A percentile compares a stretch with the other conserved stretches of the same genome.
These are phyloP conservation scores for Trametes polyzona DNA, from an alignment of 1,284 basidiomycete species.

Conservation along the genomic window DNA sequence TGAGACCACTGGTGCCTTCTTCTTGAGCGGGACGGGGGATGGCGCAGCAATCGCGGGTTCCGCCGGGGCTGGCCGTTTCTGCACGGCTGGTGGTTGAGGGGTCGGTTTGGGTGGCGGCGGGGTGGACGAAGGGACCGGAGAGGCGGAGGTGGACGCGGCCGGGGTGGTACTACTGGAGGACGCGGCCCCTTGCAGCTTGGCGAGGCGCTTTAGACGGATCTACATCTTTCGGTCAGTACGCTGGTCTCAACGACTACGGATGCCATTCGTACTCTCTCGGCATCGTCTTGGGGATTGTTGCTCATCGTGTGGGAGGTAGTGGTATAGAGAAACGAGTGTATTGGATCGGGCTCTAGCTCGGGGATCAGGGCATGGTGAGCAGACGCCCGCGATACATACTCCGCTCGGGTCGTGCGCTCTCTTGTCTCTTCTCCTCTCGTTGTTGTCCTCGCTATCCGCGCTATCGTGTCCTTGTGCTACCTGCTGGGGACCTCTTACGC, in stretches of 20 bases:
- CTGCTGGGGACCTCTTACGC: not conserved
- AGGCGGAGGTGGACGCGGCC: conserved; percentile 37
- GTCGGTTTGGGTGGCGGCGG: conserved; percentile 22
- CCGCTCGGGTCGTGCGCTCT: not conserved
- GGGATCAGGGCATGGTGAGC: not conserved
- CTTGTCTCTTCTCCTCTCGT: not conserved
- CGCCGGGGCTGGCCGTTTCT: conserved; percentile 31
- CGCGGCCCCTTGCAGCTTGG: conserved; percentile 63
- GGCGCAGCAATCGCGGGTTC: conserved; percentile 34
- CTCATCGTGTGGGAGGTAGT: conserved; percentile 46
- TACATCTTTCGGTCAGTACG: conserved; percentile 36
- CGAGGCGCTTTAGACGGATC: conserved; percentile 89
- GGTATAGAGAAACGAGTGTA: conserved; percentile 3
- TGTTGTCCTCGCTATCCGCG: not conserved
- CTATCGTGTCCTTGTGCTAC: not conserved
- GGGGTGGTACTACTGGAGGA: conserved; percentile 41
- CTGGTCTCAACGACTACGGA: conserved; percentile 5
- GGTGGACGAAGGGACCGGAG: conserved; percentile 36
- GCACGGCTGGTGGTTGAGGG: conserved; percentile 12
- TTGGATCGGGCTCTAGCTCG: conserved; percentile 4
- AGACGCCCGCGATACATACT: conserved; percentile 1
- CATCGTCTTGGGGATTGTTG: conserved; percentile 68
- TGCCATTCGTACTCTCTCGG: conserved; percentile 62
- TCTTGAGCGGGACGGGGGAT: conserved; percentile 44
- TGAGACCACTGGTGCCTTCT: conserved; percentile 43